Evolutionary conservation across 208 protist genomes (phyloP), one percentile per base, ranked within the genome.

Genomic region (Crithidia brevicula): DNA sequence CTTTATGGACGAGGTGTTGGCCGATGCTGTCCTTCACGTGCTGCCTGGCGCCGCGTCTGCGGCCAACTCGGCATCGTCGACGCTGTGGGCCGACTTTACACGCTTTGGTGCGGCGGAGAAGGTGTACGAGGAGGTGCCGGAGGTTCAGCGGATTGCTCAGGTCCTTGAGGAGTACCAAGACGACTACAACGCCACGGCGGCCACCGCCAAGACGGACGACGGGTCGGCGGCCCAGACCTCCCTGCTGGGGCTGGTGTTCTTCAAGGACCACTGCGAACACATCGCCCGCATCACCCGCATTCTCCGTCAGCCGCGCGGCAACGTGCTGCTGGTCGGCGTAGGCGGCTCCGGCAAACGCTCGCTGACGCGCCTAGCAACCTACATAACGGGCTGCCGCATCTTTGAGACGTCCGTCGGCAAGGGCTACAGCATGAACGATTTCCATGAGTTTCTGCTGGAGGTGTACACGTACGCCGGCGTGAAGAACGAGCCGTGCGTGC

Each of bases 281-380:
- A 75, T 99, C 8, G 83, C 93, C 4, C 91, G 98, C 58, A 98
- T 99, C 61, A 93, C 95, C 23, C 92, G 98, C 38, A 91, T 99
- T 65, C 73, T 99, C 11, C 91, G 98, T 5, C 97, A 99, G 85
- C 97, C 98, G 38, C 93, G 97, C 30, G 97, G 98, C 70, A 98
- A 99, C 77, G 92, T 94, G 11, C 92, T 99, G 27, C 88, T 99
- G 2, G 96, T 99, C 15, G 98, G 98, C 53, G 97, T 99, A 23
- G 97, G 97, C 52, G 98, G 98, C 50, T 97, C 87, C 7, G 98
- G 98, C 46, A 98, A 98, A 83, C 98, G 97, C 25, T 98, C 95
- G 20, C 85, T 99, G 28, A 98, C 97, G 22, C 93, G 97, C 18
- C 81, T 99, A 30, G 97, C 96, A 36, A 74, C 93, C 13, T 93